These are phyloP conservation scores for Diversispora eburnea DNA, from an alignment of 192 early-diverging fungal genomes.

Conservation along the genomic window DNA sequence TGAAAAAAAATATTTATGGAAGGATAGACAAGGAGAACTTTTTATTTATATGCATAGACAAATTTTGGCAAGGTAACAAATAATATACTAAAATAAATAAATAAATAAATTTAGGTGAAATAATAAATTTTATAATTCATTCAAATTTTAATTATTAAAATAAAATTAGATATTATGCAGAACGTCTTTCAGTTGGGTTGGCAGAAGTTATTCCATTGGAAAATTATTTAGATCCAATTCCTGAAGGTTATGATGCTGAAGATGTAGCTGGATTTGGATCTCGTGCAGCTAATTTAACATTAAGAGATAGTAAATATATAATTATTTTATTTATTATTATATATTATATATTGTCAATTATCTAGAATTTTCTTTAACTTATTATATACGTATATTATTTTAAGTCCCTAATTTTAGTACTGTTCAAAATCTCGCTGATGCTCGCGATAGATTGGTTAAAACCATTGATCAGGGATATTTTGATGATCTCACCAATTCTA, in stretches of 20 bases:
- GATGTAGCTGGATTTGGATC: no score
- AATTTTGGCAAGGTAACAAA: neutral
- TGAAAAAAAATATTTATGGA: neutral
- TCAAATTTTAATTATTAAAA: neutral
- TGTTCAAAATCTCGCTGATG: no score
- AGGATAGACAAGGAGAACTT: neutral
- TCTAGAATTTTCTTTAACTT: no score
- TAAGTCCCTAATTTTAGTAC: no score
- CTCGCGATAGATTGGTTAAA: no score
- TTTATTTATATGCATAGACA: slow-evolving; percentile 5
- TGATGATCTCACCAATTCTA: no score
- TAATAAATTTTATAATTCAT: neutral
- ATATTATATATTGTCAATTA: no score
- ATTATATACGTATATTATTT: no score
- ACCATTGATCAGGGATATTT: no score
- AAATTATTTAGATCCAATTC: neutral
- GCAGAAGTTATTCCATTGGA: neutral
- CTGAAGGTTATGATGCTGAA: neutral
- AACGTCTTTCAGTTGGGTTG: neutral
- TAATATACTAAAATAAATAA: neutral
- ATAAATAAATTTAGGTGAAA: neutral
- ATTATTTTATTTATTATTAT: no score
- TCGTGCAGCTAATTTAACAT: no score
- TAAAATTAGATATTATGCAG: neutral
- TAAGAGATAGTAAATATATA: no score